Conservation (phyloP, 2,329 filamentous ascomycete species). For the Biscogniauxia marginata region DNA sequence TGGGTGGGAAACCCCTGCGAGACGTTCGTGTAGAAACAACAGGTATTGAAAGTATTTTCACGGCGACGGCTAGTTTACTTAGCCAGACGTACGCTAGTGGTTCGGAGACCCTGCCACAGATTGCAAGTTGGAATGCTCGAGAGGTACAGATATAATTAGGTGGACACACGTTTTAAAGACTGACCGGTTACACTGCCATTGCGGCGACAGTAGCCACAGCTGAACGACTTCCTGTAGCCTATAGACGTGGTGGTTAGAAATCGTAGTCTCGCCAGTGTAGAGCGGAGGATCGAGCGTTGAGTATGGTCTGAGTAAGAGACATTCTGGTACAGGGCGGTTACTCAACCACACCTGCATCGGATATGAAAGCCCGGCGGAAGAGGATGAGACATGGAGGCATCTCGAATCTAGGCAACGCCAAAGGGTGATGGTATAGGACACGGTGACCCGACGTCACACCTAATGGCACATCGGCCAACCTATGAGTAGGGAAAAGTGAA, state of each 20-base stretch:
- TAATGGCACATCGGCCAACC: conserved; percentile 13
- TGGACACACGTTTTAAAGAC: conserved; percentile 46
- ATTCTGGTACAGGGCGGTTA: conserved; percentile 10
- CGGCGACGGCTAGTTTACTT: not conserved
- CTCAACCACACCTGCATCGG: conserved; percentile 14
- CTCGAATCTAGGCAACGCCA: conserved; percentile 2
- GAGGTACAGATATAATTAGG: conserved; percentile 13
- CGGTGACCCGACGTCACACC: conserved; percentile 14
- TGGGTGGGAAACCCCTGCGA: conserved; percentile 11
- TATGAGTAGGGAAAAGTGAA: conserved; percentile 6
- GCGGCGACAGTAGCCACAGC: conserved; percentile 53
- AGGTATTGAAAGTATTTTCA: not conserved
- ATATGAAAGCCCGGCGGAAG: conserved; percentile 7
- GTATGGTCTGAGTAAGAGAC: conserved; percentile 15
- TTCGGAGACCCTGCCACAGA: not conserved
- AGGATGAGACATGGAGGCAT: conserved; percentile 5
- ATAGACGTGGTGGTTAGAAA: conserved; percentile 13
- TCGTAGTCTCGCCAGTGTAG: conserved; percentile 8
- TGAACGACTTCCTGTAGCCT: conserved; percentile 54
- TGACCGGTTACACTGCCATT: conserved; percentile 46
- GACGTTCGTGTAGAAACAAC: conserved; percentile 7
- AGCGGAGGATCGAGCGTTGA: not conserved
- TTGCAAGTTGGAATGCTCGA: conserved; percentile 5
- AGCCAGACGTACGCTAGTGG: not conserved
- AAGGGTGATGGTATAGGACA: conserved; percentile 12